A percentile compares a stretch with the other conserved stretches of the same genome.
These are phyloP conservation scores for Chaetomium tenue DNA, from an alignment of 495 filamentous ascomycete genomes.

Conservation along the genomic window DNA sequence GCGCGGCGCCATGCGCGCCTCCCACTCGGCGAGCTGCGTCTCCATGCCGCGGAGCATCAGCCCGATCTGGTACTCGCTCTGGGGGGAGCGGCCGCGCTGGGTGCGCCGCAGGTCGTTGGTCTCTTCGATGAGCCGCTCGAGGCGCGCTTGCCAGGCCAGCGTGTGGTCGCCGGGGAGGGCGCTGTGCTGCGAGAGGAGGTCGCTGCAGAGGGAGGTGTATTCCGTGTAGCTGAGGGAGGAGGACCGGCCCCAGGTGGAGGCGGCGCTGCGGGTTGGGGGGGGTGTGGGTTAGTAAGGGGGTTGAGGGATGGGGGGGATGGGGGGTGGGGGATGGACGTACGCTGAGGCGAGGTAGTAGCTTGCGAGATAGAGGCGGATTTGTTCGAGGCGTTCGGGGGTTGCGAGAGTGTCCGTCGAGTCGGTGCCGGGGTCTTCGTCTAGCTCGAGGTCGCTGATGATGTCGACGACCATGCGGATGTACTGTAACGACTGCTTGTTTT, in stretches of 20 bases:
- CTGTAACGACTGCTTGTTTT: constrained; percentile 43
- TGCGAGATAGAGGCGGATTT: constrained; percentile 42
- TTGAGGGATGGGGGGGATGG: not conserved
- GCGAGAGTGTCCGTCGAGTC: not conserved
- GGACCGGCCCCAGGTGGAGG: constrained; percentile 37
- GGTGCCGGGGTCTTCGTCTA: constrained; percentile 37
- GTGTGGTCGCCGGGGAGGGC: constrained; percentile 35
- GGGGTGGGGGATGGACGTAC: constrained; percentile 29
- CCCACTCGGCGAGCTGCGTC: constrained; percentile 41
- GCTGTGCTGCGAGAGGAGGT: constrained; percentile 36
- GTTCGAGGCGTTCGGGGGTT: constrained; percentile 32
- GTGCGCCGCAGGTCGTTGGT: constrained; percentile 35
- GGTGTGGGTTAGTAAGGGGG: not conserved
- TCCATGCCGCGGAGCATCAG: constrained; percentile 46
- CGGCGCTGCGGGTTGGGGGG: constrained; percentile 26
- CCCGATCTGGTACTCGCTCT: constrained; percentile 40
- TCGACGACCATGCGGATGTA: constrained; percentile 51
- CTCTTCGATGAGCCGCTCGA: constrained; percentile 42
- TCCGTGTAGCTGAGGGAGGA: constrained; percentile 32
- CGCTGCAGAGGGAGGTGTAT: constrained; percentile 39
- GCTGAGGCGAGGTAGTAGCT: constrained; percentile 41
- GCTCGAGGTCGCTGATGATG: constrained; percentile 45
- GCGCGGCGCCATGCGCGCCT: constrained; percentile 34
- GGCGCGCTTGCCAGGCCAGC: constrained; percentile 44
- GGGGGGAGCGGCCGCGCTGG: constrained; percentile 23